Evolutionary conservation across 2,329 filamentous ascomycete species (phyloP).

Genomic region (Aspergillus brasiliensis): DNA sequence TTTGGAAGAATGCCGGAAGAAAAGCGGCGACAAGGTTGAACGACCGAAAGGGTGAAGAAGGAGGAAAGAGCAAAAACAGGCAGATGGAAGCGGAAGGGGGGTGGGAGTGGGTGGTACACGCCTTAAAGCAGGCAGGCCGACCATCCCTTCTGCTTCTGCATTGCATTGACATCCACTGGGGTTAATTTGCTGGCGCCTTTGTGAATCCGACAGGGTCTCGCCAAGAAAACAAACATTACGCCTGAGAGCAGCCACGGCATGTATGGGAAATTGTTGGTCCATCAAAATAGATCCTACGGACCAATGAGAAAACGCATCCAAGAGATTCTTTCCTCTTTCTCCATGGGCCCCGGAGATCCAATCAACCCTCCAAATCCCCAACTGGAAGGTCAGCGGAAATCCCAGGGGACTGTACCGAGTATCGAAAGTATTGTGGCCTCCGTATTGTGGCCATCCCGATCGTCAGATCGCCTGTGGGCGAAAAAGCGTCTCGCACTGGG

Average conservation of each 20-base stretch:
- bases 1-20: slow-evolving; percentile 10
- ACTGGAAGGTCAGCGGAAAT: neutral
- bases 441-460: neutral
- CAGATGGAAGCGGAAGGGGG: neutral
- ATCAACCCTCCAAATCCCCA: neutral
- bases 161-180: neutral
- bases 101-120: slow-evolving; percentile 6
- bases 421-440: too few relatives aligned
- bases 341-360: too few relatives aligned
- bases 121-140: slow-evolving; percentile 11
- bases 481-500: neutral
- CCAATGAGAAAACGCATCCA: neutral
- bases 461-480: slow-evolving; percentile 1
- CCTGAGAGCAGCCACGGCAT: slow-evolving; percentile 3
- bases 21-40: slow-evolving; percentile 12
- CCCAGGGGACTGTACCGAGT: neutral
- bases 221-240: neutral
- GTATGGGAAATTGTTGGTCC: slow-evolving; percentile 4
- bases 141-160: slow-evolving; percentile 9
- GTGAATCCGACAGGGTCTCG: neutral
- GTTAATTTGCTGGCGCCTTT: neutral
- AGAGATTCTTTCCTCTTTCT: neutral
- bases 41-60: neutral
- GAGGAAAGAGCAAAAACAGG: slow-evolving; percentile 6
- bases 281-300: neutral